Evolutionary conservation across 805 yeast species (phyloP).

Genomic region (Brettanomyces custersianus): DNA sequence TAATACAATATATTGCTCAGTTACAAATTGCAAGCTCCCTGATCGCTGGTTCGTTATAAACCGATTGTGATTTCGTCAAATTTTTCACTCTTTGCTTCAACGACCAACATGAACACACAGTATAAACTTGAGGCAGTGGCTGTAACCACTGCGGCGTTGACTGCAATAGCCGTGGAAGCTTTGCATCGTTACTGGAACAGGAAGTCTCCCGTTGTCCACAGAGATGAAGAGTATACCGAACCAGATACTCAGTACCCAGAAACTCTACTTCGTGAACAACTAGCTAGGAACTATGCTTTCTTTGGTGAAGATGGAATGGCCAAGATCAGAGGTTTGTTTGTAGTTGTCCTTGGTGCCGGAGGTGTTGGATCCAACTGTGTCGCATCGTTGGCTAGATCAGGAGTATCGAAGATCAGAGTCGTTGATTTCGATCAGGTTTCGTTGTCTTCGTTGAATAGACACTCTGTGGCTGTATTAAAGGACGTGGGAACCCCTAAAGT

Average conservation of each 20-base stretch:
- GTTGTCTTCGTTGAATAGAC: constrained; percentile 83
- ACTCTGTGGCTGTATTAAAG: constrained; percentile 81
- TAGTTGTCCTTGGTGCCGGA: constrained; percentile 88
- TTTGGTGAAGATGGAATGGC: constrained; percentile 78
- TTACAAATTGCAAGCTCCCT: too few species aligned
- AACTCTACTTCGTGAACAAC: constrained; percentile 78
- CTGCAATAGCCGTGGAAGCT: constrained; percentile 29
- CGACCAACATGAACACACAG: too few species aligned
- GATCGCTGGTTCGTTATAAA: too few species aligned
- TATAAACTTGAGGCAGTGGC: too few species aligned
- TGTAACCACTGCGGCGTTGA: constrained; percentile 22
- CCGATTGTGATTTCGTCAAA: too few species aligned
- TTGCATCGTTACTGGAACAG: constrained; percentile 20
- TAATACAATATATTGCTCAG: too few species aligned
- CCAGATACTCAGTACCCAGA: constrained; percentile 36
- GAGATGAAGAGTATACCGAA: constrained; percentile 6
- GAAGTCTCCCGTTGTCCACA: background rate
- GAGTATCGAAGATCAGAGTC: constrained; percentile 68
- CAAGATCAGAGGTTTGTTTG: constrained; percentile 57
- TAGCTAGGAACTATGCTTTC: constrained; percentile 90
- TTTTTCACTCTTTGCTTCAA: too few species aligned
- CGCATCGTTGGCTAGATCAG: constrained; percentile 86
- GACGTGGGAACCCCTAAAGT: constrained; percentile 95
- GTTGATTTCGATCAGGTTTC: constrained; percentile 97
- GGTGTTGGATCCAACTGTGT: constrained; percentile 98